Percentiles rank a stretch among this genome's conserved stretches.
Conservation (phyloP, 306 rosid genomes). For the Sesbania bispinosa region DNA sequence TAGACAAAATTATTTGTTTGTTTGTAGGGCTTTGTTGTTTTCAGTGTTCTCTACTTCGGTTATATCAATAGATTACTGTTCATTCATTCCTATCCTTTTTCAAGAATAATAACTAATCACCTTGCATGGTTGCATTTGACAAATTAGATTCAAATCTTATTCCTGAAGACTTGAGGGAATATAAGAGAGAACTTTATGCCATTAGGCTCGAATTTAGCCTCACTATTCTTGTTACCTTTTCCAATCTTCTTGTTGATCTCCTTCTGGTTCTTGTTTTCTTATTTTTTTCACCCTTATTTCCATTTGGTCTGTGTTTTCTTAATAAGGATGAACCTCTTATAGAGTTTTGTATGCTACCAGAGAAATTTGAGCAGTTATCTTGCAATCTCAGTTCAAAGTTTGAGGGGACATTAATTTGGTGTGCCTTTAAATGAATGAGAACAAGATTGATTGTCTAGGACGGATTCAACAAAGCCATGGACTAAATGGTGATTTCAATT, state of each 20-base stretch:
- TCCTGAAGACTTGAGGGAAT: slow-evolving; percentile 47
- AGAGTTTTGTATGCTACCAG: slow-evolving; percentile 17
- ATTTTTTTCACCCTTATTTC: not conserved
- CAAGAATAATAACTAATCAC: slow-evolving; percentile 28
- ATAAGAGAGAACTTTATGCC: slow-evolving; percentile 40
- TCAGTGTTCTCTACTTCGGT: slow-evolving; percentile 41
- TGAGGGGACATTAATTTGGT: too few species aligned
- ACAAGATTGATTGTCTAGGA: slow-evolving; percentile 44
- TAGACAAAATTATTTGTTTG: slow-evolving; percentile 21
- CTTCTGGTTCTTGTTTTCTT: slow-evolving; percentile 15
- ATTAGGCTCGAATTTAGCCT: slow-evolving; percentile 27
- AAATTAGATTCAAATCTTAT: slow-evolving; percentile 50
- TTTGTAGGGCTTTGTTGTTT: slow-evolving; percentile 35
- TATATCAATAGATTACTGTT: slow-evolving; percentile 31
- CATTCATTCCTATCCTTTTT: slow-evolving; percentile 29
- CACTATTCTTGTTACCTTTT: slow-evolving; percentile 21
- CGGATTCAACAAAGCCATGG: slow-evolving; percentile 40
- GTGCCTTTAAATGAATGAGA: slow-evolving; percentile 57
- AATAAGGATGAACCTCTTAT: not conserved
- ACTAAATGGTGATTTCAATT: slow-evolving; percentile 32
- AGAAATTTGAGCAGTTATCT: too few species aligned
- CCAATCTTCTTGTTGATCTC: slow-evolving; percentile 22
- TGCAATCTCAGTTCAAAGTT: slow-evolving; percentile 27
- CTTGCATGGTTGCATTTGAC: slow-evolving; percentile 36
- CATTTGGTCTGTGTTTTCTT: slow-evolving; percentile 10